Conservation (phyloP, 139 green algal genomes). For the Microglena sp. region DNA sequence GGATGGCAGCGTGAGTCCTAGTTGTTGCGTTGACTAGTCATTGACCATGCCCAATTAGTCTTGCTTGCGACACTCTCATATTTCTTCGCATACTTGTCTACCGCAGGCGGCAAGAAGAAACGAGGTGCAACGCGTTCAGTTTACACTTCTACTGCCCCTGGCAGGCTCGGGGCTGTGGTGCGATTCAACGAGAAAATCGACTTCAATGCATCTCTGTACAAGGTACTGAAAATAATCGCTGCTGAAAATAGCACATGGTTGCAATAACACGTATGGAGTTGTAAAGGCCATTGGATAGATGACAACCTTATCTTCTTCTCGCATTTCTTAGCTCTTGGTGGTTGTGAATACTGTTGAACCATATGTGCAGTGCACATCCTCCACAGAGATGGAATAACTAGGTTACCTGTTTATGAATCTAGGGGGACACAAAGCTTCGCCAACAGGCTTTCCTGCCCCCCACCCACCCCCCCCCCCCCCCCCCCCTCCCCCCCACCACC, state of each 20-base stretch:
- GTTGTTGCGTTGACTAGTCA: not conserved
- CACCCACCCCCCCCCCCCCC: too few species aligned
- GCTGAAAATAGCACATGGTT: not conserved
- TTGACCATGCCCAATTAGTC: not conserved
- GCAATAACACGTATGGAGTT: not conserved
- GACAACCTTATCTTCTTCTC: conserved; percentile 1
- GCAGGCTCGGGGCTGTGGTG: conserved; percentile 33
- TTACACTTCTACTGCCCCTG: conserved; percentile 22
- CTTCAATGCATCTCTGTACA: conserved; percentile 44
- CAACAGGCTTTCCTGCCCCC: too few species aligned
- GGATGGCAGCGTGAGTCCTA: conserved; percentile 34
- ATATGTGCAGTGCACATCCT: not conserved
- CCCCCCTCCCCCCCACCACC: too few species aligned
- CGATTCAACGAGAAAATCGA: conserved; percentile 51
- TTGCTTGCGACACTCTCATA: not conserved
- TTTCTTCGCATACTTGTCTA: not conserved
- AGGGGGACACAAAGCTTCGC: too few species aligned
- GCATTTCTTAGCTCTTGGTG: not conserved
- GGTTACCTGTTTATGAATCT: too few species aligned
- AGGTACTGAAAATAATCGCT: conserved; percentile 22
- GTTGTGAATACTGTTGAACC: not conserved
- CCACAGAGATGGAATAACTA: too few species aligned
- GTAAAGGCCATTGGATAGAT: not conserved
- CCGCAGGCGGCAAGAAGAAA: conserved; percentile 33
- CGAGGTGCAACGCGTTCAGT: conserved; percentile 40